Evolutionary conservation across 1,139 yeast genomes (phyloP), one percentile per base, ranked within the genome.

Genomic region (Candida sp.): DNA sequence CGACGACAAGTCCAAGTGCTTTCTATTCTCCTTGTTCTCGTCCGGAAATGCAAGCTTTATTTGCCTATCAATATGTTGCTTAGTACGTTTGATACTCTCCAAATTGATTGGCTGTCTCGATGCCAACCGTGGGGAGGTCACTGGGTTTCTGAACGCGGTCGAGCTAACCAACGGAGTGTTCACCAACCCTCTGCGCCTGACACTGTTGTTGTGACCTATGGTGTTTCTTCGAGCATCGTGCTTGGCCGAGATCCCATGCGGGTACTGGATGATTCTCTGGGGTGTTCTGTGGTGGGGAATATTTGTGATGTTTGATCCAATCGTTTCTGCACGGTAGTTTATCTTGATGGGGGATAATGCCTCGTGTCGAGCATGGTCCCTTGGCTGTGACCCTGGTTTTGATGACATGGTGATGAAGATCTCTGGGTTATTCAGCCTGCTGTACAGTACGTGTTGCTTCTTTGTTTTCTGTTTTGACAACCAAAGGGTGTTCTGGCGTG

Each of bases 221-320:
- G 73, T 68, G 44, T 67, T 69, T 49, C 72, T 59, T 50, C 73
- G 58, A 17, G 63, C 64, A 7, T 59, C 66, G 42, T 65, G 66
- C 41, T 76, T 75, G 25, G 79, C 75, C 2, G 70, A 61, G 38
- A 81, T 62, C 0, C 85, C 85, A 57, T 81, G 85, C 1, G 83
- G 81, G 49, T 78, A 79, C 52, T 69, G 72, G 25, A 59, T 62
- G 47, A 67, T 49, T 7, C 51, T 38, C 7, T 51, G 56, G 4
- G 56, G 54, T 25, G 56, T 48, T 42, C 33, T 46, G 42, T 52
- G 47, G 40, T 48, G 46, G 49, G 42, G 47, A 31, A 25, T 38
- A 34, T 23, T 23, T 33, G 32, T 44, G 34, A 30, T 40, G 27
- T 33, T 33, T 44, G 47, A 44, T 28, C 26, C 38, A 11, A 41